Evolutionary conservation across 192 early-diverging fungal genomes (phyloP).

Genomic region (Backusella liffmaniae): DNA sequence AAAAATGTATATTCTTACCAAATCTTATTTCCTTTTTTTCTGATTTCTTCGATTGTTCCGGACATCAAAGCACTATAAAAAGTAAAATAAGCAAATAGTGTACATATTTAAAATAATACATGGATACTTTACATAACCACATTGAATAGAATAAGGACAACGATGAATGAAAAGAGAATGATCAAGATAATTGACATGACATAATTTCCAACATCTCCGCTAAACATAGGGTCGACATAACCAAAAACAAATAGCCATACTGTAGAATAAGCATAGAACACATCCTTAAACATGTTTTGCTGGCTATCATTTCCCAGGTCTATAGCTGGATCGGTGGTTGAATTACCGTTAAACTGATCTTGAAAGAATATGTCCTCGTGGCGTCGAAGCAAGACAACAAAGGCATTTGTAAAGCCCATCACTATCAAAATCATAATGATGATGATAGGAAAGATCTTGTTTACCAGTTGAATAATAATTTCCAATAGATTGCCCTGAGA

Average conservation of each 20-base stretch:
- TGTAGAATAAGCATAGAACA: not conserved
- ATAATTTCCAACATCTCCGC: not conserved
- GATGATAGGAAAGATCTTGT: not conserved
- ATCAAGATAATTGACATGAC: not conserved
- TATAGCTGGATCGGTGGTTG: not conserved
- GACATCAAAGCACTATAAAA: not conserved
- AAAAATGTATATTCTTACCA: not conserved
- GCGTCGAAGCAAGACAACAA: slow-evolving; percentile 7
- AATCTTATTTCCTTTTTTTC: not conserved
- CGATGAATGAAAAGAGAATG: not conserved
- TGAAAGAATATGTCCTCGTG: not conserved
- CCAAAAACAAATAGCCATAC: slow-evolving; percentile 14
- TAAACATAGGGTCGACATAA: not conserved
- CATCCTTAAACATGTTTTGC: not conserved
- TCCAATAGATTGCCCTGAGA: slow-evolving; percentile 1
- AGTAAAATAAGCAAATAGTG: not conserved
- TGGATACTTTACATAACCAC: slow-evolving; percentile 16
- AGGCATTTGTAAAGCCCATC: slow-evolving; percentile 4
- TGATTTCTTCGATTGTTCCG: not conserved
- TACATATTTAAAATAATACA: not conserved
- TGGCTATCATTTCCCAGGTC: not conserved
- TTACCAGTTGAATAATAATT: slow-evolving; percentile 7
- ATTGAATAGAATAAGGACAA: slow-evolving; percentile 11
- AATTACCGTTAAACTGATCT: not conserved
- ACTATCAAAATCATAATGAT: slow-evolving; percentile 8